phyloP scores from a whole-genome alignment of 345 rosid genomes.

The Citrus medica region DNA sequence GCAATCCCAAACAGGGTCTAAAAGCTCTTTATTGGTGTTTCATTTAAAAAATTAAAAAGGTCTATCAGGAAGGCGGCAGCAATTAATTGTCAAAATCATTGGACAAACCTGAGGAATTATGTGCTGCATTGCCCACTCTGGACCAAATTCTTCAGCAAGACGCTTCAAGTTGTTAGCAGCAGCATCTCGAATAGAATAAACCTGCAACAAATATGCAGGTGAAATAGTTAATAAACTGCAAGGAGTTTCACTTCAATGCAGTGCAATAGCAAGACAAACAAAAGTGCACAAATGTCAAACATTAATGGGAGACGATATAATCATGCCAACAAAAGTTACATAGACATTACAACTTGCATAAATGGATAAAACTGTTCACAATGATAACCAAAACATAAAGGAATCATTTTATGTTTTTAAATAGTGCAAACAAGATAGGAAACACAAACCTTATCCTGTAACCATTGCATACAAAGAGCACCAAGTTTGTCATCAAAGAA shows the following conservation, averaged over 20 bases:
- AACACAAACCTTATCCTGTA: slow-evolving; percentile 82
- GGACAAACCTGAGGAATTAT: slow-evolving; percentile 73
- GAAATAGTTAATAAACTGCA: background rate
- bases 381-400: background rate
- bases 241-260: too few species aligned
- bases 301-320: background rate
- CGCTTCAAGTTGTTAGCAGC: slow-evolving; percentile 86
- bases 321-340: background rate
- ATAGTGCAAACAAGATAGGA: background rate
- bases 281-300: background rate
- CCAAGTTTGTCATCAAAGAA: slow-evolving; percentile 95
- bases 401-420: background rate
- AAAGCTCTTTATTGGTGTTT: background rate
- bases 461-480: slow-evolving; percentile 96
- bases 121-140: slow-evolving; percentile 91
- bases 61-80: background rate
- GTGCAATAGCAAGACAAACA: too few species aligned
- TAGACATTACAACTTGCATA: background rate
- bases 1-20: too few species aligned
- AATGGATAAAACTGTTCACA: background rate
- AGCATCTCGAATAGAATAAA: slow-evolving; percentile 81
- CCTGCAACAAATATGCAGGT: slow-evolving; percentile 31
- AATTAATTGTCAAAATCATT: background rate
- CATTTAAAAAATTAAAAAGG: background rate
- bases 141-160: slow-evolving; percentile 85